phyloP scores from a whole-genome alignment of 1,284 basidiomycete genomes.

The Tetrapyrgos nigripes region DNA sequence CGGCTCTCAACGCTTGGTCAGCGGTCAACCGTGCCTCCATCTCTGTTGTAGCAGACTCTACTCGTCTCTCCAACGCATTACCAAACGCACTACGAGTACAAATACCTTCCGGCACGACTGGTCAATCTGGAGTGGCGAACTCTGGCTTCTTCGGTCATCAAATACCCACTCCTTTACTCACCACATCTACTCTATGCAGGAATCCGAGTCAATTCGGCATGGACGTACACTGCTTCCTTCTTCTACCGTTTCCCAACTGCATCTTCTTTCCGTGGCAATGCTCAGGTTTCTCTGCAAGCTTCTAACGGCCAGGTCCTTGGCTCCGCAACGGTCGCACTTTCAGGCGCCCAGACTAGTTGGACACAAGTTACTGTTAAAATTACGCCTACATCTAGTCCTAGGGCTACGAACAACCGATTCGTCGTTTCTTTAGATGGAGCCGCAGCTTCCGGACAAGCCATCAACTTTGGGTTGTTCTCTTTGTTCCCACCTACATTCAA shows the following conservation, averaged over 20 bases:
- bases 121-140: conserved; percentile 64
- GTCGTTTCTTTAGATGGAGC: conserved; percentile 59
- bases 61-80: conserved; percentile 62
- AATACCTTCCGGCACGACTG: conserved; percentile 49
- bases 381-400: conserved; percentile 47
- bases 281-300: conserved; percentile 55
- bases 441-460: conserved; percentile 50
- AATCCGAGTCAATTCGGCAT: conserved; percentile 62
- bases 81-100: conserved; percentile 68
- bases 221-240: conserved; percentile 72
- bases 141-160: conserved; percentile 61
- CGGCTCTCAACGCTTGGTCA: conserved; percentile 60
- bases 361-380: conserved; percentile 55
- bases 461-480: conserved; percentile 71
- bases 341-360: conserved; percentile 58
- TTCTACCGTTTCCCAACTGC: conserved; percentile 62
- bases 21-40: conserved; percentile 57
- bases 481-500: conserved; percentile 80
- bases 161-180: background rate
- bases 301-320: conserved; percentile 51
- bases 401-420: conserved; percentile 55
- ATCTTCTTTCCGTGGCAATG: conserved; percentile 50
- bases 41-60: conserved; percentile 56
- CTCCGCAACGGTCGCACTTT: conserved; percentile 45
- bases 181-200: conserved; percentile 44